Evolutionary conservation across 2,329 filamentous ascomycete genomes (phyloP), one percentile per base, ranked within the genome.

Genomic region (Colletotrichum spaethianum): DNA sequence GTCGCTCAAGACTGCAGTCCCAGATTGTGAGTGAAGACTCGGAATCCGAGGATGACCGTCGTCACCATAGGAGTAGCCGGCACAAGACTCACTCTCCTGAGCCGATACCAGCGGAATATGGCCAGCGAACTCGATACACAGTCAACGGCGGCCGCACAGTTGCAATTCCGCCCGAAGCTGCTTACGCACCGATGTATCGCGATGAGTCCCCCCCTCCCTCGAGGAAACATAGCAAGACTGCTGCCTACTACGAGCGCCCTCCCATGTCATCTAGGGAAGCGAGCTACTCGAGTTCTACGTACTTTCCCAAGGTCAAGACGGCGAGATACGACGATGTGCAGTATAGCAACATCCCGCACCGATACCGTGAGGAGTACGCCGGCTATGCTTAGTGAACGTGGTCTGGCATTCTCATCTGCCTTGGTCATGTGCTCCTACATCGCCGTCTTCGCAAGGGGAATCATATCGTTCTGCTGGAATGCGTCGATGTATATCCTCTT

Each of bases 31-130:
- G 77, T 12, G 79, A 79, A 3, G 79, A 82, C 4, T 78, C 73
- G 4, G 82, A 84, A 6, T 79, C 77, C 0, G 81, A 83, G 16
- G 82, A 83, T 1, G 77, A 79, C 1, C 75, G 75, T 5, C 70
- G 74, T 11, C 76, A 76, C 16, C 77, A 81, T 26, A 83, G 82
- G 74, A 66, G 67, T 26, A 80, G 82, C 36, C 81, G 82, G 65
- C 77, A 76, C 70, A 81, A 79, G 56, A 78, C 79, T 20, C 80
- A 77, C 4, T 82, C 82, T 26, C 81, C 82, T 14, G 81, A 81
- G 14, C 74, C 76, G 23, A 73, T 74, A 31, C 53, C 72, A 28
- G 38, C 63, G 14, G 63, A 74, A 1, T 69, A 71, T 52, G 56
- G 44, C 31, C 66, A 61, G n/a, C 40, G 56, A 16, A 70, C 62